phyloP scores from a whole-genome alignment of 2,329 filamentous ascomycete genomes.

The Alternaria solani region DNA sequence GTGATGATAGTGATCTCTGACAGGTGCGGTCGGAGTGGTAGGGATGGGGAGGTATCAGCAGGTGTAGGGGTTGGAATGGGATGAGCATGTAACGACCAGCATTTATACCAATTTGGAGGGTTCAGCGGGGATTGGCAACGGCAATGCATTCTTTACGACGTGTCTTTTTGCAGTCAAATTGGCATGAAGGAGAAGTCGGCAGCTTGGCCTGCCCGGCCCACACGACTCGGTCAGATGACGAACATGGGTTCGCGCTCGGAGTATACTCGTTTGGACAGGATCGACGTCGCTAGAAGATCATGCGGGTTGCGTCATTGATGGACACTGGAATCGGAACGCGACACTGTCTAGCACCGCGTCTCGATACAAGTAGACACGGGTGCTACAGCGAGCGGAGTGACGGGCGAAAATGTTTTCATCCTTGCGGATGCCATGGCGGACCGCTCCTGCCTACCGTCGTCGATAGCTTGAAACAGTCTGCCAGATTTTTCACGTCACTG shows the following conservation, averaged over 20 bases:
- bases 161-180: background rate
- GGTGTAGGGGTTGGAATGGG: background rate
- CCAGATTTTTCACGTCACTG: background rate
- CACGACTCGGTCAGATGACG: background rate
- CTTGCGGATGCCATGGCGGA: background rate
- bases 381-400: background rate
- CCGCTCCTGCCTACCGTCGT: background rate
- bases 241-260: constrained; percentile 17
- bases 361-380: background rate
- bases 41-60: background rate
- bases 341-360: background rate
- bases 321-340: background rate
- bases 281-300: constrained; percentile 10
- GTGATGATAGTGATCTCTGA: constrained; percentile 45
- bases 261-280: constrained; percentile 5
- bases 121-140: constrained; percentile 2
- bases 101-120: background rate
- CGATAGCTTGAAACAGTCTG: constrained; percentile 2
- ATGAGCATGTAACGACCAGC: background rate
- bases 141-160: background rate
- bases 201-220: background rate
- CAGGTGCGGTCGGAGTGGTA: constrained; percentile 5
- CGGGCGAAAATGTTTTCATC: background rate
- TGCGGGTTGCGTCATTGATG: background rate
- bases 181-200: background rate